phyloP scores from a whole-genome alignment of 495 filamentous ascomycete species.

The Penicillium roqueforti region DNA sequence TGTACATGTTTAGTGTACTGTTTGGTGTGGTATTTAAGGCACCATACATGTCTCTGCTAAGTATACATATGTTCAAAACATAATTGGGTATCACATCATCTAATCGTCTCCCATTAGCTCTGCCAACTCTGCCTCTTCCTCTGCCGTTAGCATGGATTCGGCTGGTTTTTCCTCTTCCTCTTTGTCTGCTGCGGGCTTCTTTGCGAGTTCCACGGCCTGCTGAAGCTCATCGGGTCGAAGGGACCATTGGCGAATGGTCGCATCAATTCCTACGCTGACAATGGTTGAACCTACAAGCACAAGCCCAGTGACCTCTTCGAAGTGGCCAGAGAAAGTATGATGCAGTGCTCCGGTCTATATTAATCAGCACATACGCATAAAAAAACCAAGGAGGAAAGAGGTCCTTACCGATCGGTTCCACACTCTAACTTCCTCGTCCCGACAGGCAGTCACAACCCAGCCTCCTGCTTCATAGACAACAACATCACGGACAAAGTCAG shows the following conservation, averaged over 20 bases:
- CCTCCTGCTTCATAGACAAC: conserved; percentile 62
- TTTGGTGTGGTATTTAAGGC: neutral
- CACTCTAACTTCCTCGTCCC: conserved; percentile 86
- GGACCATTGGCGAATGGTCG: conserved; percentile 78
- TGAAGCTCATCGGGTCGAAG: conserved; percentile 61
- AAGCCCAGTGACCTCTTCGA: conserved; percentile 84
- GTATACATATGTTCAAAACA: conserved; percentile 2
- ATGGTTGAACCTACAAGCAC: conserved; percentile 58
- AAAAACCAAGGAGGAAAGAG: neutral
- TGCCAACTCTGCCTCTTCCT: conserved; percentile 83
- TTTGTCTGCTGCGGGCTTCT: conserved; percentile 49
- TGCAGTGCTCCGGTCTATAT: conserved; percentile 63
- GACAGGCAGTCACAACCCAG: conserved; percentile 86
- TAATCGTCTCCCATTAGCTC: conserved; percentile 73
- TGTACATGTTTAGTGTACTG: no score
- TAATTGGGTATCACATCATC: conserved; percentile 18
- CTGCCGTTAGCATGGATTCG: conserved; percentile 60
- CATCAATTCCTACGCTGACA: conserved; percentile 83
- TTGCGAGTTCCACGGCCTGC: conserved; percentile 54
- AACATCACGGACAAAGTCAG: conserved; percentile 85
- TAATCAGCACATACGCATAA: conserved; percentile 19
- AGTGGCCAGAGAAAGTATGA: conserved; percentile 79
- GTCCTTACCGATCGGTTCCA: conserved; percentile 65
- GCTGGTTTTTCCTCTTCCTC: conserved; percentile 16
- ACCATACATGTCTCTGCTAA: neutral